These are phyloP conservation scores for Pelargonium exstipulatum DNA, from an alignment of 441 rosid genomes.

Conservation along the genomic window DNA sequence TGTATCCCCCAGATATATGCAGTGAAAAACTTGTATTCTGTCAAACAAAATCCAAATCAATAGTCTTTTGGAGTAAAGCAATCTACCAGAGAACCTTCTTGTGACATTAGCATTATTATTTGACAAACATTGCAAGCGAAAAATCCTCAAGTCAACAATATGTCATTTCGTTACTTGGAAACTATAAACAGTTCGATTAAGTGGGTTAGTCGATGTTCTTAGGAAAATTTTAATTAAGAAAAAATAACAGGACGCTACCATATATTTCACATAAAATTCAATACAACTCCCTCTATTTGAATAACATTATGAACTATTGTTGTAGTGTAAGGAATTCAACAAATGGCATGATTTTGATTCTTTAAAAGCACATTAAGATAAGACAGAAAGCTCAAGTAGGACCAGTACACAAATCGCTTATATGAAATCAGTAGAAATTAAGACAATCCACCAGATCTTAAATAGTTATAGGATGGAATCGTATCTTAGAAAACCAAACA, in stretches of 20 bases:
- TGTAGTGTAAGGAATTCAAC: background rate
- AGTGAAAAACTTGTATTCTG: too few species aligned
- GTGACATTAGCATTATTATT: too few species aligned
- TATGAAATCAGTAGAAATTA: background rate
- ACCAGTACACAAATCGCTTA: background rate
- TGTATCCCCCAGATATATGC: too few species aligned
- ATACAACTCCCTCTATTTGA: background rate
- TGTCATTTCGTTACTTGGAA: too few species aligned
- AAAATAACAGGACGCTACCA: background rate
- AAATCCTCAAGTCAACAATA: background rate
- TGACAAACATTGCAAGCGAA: background rate
- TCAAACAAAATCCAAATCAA: too few species aligned
- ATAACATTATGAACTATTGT: background rate
- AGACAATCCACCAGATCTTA: background rate
- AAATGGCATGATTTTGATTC: background rate
- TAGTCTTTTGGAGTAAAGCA: too few species aligned
- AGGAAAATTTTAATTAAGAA: background rate
- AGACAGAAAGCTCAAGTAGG: background rate
- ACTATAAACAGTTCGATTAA: background rate
- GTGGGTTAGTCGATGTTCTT: background rate
- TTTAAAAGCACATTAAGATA: background rate
- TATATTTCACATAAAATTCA: background rate
- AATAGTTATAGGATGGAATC: background rate
- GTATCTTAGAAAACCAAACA: background rate
- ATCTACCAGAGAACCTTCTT: too few species aligned